Percentiles rank a stretch among this genome's conserved stretches.
phyloP scores from a whole-genome alignment of 192 early-diverging fungal species.

The Thamnidium elegans region DNA sequence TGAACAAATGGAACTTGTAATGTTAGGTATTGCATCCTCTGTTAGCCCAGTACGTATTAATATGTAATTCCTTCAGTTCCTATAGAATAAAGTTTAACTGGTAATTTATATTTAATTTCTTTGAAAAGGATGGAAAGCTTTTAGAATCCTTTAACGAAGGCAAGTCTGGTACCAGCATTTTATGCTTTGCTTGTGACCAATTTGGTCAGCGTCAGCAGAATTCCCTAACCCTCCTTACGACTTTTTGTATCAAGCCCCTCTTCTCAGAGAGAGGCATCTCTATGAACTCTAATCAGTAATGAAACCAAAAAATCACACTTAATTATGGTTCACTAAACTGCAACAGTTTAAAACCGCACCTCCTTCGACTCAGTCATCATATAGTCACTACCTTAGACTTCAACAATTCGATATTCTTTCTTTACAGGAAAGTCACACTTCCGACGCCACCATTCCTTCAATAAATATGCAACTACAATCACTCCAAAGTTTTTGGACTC shows the following conservation, averaged over 20 bases:
- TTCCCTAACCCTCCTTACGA: neutral
- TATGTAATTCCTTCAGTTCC: too few relatives aligned
- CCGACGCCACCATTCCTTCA: neutral
- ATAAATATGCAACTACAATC: neutral
- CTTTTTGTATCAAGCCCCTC: too few relatives aligned
- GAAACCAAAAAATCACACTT: neutral
- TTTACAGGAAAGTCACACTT: neutral
- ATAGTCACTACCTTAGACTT: neutral
- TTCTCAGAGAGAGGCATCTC: too few relatives aligned
- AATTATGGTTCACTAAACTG: constrained; percentile 1
- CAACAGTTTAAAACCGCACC: neutral
- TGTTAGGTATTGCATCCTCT: too few relatives aligned
- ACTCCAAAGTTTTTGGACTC: neutral
- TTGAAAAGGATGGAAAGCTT: too few relatives aligned
- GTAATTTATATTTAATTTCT: too few relatives aligned
- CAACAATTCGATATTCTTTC: neutral
- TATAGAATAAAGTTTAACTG: too few relatives aligned
- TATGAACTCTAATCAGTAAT: neutral
- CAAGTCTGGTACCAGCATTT: neutral
- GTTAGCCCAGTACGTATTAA: too few relatives aligned
- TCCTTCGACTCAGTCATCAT: neutral
- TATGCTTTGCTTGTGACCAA: neutral
- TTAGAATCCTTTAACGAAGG: too few relatives aligned
- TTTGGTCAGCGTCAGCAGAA: neutral
- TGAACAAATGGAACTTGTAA: too few relatives aligned